These are phyloP conservation scores for Aspergillus sp. DNA, from an alignment of 2,329 filamentous ascomycete genomes.

Conservation along the genomic window DNA sequence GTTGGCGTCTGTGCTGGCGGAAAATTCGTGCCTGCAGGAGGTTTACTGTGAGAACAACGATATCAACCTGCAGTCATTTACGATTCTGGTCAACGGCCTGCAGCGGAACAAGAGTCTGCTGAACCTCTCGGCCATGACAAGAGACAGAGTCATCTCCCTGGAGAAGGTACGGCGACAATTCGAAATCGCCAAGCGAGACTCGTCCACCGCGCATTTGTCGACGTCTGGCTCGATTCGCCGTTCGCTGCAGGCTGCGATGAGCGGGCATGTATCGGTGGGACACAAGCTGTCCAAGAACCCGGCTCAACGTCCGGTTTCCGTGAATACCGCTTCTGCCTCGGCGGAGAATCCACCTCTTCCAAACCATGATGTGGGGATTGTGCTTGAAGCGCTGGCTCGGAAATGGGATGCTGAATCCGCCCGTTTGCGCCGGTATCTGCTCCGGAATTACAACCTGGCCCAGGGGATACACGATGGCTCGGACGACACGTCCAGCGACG, in stretches of 20 bases:
- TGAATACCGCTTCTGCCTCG: conserved; percentile 10
- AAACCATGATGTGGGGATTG: conserved; percentile 32
- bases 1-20: conserved; percentile 57
- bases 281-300: conserved; percentile 25
- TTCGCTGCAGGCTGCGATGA: conserved; percentile 33
- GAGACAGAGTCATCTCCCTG: conserved; percentile 52
- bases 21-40: conserved; percentile 53
- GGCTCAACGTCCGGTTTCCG: conserved; percentile 6
- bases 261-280: conserved; percentile 17
- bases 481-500: conserved; percentile 25
- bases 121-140: conserved; percentile 53
- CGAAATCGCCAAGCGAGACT: conserved; percentile 40
- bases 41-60: conserved; percentile 64
- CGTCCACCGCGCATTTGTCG: conserved; percentile 18
- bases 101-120: conserved; percentile 55
- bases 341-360: conserved; percentile 17
- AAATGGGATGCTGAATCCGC: conserved; percentile 38
- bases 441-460: conserved; percentile 36
- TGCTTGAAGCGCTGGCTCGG: conserved; percentile 32
- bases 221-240: conserved; percentile 34
- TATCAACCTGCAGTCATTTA: conserved; percentile 61
- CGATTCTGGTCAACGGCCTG: conserved; percentile 59
- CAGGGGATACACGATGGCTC: conserved; percentile 21
- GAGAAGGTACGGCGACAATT: conserved; percentile 50
- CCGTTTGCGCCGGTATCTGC: conserved; percentile 35